Conservation (phyloP, 805 yeast genomes). For the Metschnikowia borealis region DNA sequence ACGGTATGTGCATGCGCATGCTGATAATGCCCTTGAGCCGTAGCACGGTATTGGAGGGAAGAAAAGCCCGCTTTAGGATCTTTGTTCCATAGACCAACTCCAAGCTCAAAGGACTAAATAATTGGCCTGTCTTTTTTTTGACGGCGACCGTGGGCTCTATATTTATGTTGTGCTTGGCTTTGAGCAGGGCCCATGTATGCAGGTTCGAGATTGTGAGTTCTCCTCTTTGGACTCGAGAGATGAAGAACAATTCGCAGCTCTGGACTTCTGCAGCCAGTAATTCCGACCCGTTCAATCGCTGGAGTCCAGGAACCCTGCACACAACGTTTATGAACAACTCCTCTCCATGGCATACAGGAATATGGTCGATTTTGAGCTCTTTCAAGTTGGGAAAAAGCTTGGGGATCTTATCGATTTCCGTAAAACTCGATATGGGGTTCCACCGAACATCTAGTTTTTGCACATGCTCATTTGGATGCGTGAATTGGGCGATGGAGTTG, state of each 20-base stretch:
- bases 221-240: constrained; percentile 44
- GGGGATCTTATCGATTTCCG: constrained; percentile 41
- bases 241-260: constrained; percentile 67
- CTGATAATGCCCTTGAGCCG: constrained; percentile 33
- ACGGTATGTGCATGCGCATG: constrained; percentile 13
- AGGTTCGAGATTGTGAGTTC: constrained; percentile 18
- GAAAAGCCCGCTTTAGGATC: constrained; percentile 18
- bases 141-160: neutral
- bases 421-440: constrained; percentile 48
- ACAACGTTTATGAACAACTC: constrained; percentile 37
- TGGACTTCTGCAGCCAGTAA: constrained; percentile 45
- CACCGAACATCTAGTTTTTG: constrained; percentile 46
- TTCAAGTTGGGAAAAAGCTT: constrained; percentile 38
- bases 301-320: constrained; percentile 35
- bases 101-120: neutral
- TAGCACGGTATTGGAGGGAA: constrained; percentile 26
- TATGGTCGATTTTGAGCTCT: constrained; percentile 43
- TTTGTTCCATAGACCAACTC: neutral
- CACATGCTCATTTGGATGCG: neutral
- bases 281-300: constrained; percentile 53
- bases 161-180: constrained; percentile 29
- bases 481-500: constrained; percentile 6
- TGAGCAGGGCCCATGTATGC: constrained; percentile 43
- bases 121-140: no score
- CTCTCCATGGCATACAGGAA: constrained; percentile 15